Evolutionary conservation across 2,329 filamentous ascomycete genomes (phyloP).

Genomic region (Cladobotryum mycophilum): DNA sequence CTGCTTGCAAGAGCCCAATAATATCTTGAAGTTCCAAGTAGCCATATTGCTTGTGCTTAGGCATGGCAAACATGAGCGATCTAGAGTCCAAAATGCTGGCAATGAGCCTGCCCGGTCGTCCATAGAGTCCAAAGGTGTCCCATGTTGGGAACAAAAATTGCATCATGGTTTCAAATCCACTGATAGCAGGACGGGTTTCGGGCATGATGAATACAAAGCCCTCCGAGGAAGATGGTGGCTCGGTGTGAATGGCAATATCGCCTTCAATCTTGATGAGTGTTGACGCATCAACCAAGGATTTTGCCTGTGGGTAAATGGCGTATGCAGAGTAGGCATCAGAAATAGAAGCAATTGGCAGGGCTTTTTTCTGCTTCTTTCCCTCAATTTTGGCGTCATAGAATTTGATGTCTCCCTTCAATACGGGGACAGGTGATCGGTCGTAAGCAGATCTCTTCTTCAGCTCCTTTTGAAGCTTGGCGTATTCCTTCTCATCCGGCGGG

Average conservation of each 20-base stretch:
- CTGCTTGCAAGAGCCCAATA: conserved; percentile 62
- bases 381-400: conserved; percentile 79
- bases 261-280: conserved; percentile 93
- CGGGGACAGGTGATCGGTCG: conserved; percentile 59
- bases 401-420: conserved; percentile 82
- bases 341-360: conserved; percentile 82
- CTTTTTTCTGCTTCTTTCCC: conserved; percentile 85
- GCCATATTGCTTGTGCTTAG: conserved; percentile 77
- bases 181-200: conserved; percentile 83
- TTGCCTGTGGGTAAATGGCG: conserved; percentile 91
- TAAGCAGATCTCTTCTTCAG: conserved; percentile 78
- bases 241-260: conserved; percentile 77
- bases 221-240: conserved; percentile 70
- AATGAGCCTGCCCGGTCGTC: conserved; percentile 77
- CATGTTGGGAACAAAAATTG: conserved; percentile 89
- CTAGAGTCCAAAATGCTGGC: conserved; percentile 81
- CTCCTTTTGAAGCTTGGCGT: conserved; percentile 74
- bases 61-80: conserved; percentile 98
- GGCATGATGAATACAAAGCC: conserved; percentile 99
- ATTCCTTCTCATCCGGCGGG: conserved; percentile 90
- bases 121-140: conserved; percentile 88
- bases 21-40: conserved; percentile 89
- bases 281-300: conserved; percentile 88
- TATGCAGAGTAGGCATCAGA: conserved; percentile 88
- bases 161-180: conserved; percentile 91